Conservation (phyloP, 1,284 basidiomycete genomes). For the Irpex lacteus region DNA sequence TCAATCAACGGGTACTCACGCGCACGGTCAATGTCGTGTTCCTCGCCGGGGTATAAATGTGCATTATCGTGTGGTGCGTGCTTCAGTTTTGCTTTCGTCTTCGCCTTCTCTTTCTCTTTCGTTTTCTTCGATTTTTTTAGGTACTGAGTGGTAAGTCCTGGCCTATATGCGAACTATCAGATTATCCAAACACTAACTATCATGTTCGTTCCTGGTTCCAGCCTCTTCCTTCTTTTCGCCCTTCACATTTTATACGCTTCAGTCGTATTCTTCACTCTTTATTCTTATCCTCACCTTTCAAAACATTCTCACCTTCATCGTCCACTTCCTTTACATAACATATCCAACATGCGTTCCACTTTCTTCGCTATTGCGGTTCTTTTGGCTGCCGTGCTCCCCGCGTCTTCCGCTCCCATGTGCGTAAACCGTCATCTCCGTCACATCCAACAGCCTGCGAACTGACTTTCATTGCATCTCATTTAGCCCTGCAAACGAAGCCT, state of each 20-base stretch:
- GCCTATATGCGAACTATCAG: background rate
- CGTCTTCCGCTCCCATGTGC: background rate
- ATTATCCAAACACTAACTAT: background rate
- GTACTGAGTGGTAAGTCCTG: background rate
- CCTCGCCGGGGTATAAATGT: background rate
- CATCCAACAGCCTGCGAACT: no score
- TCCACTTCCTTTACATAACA: background rate
- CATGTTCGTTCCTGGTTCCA: background rate
- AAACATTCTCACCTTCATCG: background rate
- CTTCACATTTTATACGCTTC: background rate
- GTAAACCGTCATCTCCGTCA: background rate
- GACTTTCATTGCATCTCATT: background rate
- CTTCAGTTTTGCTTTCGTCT: background rate
- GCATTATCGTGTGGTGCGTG: background rate
- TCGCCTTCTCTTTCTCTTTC: background rate
- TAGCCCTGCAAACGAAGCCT: background rate
- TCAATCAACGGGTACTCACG: background rate
- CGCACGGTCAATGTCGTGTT: background rate
- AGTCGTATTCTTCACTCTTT: background rate
- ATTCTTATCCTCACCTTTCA: background rate
- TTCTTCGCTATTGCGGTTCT: background rate
- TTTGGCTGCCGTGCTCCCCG: background rate
- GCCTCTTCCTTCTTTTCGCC: background rate
- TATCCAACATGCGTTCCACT: background rate
- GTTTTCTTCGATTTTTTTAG: background rate